Evolutionary conservation across 192 early-diverging fungal species (phyloP), one percentile per base, ranked within the genome.

Genomic region (Blastocladiella britannica): DNA sequence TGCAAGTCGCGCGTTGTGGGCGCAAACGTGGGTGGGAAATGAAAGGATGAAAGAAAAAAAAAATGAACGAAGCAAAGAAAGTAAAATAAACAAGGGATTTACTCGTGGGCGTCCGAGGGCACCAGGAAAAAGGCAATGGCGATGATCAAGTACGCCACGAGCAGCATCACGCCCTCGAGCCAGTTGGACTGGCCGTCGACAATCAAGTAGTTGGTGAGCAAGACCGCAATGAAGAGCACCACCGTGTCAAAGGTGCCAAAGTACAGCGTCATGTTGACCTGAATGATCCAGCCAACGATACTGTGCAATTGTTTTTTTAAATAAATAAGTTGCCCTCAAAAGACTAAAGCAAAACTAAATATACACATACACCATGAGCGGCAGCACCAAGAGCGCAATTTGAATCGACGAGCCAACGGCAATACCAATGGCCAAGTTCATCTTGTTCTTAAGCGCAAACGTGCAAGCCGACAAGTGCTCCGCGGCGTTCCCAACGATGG

Each of bases 341-440:
- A n/a, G n/a, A n/a, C n/a, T n/a, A n/a, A 29, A 54, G 18, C 15
- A 9, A 4, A 55, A 56, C 12, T 6, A 47, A 5, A 30, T 22
- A 58, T n/a, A n/a, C n/a, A n/a, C n/a, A n/a, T n/a, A n/a, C 56
- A 82, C 79, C 43, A 81, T 63, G 24, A 80, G 55, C 1, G 81
- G 82, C 7, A 77, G 72, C 7, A 88, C 76, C 55, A 89, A 82
- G 53, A 89, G 72, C 1, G 85, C 82, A 53, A 97, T 93, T 67
- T 97, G 93, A 61, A 90, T 81, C 37, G 82, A 84, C 5, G 82
- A 85, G 20, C 91, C 93, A 5, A 93, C 71, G 25, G 91, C 89
- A 23, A 93, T 83, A 53, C 85, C 78, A 56, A 96, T 76, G 0
- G 86, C 83, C 43, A 96, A 63, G 62, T 94, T 86, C 89, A 89